Base-by-base conservation (phyloP, 257 asterid genomes). In the Forsythia viridissima region DNA sequence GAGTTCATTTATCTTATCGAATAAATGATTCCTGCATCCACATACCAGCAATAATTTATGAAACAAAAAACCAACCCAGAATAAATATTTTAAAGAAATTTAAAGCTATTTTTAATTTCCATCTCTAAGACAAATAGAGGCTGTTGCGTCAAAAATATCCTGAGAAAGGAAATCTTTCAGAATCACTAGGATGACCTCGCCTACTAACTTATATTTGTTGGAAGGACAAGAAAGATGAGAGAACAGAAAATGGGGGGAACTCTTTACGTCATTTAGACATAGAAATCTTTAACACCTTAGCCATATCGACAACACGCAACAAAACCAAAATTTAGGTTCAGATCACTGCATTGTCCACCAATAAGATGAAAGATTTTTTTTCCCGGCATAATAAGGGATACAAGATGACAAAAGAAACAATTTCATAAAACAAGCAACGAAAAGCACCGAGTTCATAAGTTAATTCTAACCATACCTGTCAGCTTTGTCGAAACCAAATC, bases 1-100 rank as follows among this genome's bases (percentile, higher is more conserved):
- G 76, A 88, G 90, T 21, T 93, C 98, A 77, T 92, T 93, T 76
- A 93, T 92, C 97, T 90, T 74, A 80, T 81, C 86, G 86, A 92
- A 93, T 63, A 93, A 91, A 51, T 91, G 91, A 77, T 88, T 91
- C 92, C 98, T 93, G 94, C 84, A 86, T 68, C 83, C 80, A 79
- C 72, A 81, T 68, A 80, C 70, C 73, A 72, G 36, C 11, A 76
- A 80, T 52, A 80, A 61, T 61, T 61, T 20, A 24, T 75, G 80
- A 75, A 67, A 42, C 80, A 9, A 44, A 75, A 61, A 59, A 55
- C 51, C 38, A 69, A 83, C 1, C 8, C 69, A 41, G 11, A 77
- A 75, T 77, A 34, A 44, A 44, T 41, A 77, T 57, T 8, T 24
- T 13, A 75, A 68, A 52, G 80, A 5, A 24, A 55, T 71, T 68